These are phyloP conservation scores for Talaromyces sp. DNA, from an alignment of 2,329 filamentous ascomycete genomes.

Conservation along the genomic window DNA sequence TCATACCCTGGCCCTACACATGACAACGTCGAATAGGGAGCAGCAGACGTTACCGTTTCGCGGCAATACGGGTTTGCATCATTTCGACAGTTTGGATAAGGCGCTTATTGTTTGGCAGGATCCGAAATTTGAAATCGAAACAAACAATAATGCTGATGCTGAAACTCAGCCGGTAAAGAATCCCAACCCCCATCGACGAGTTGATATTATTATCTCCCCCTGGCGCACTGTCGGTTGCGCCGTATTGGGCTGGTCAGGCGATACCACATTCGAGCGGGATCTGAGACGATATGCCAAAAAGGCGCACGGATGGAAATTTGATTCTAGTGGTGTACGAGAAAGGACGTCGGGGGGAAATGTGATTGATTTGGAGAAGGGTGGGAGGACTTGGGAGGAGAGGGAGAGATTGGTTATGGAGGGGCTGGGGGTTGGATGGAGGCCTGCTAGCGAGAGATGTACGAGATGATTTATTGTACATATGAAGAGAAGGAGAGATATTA, in stretches of 20 bases:
- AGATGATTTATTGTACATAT: conserved; percentile 38
- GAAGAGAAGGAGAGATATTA: neutral
- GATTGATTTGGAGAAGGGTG: conserved; percentile 60
- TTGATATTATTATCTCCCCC: conserved; percentile 87
- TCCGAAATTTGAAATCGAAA: conserved; percentile 46
- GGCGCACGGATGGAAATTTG: conserved; percentile 74
- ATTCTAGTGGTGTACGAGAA: conserved; percentile 79
- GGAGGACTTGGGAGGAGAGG: conserved; percentile 62
- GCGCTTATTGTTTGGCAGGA: conserved; percentile 90
- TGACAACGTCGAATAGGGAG: conserved; percentile 66
- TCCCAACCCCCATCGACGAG: conserved; percentile 72
- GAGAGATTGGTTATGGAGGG: conserved; percentile 78
- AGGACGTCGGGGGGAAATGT: conserved; percentile 63
- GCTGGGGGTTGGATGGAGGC: conserved; percentile 65
- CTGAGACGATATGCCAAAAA: conserved; percentile 74
- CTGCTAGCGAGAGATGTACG: conserved; percentile 66
- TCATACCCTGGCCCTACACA: conserved; percentile 71
- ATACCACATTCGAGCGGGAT: conserved; percentile 86
- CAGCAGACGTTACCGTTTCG: conserved; percentile 62
- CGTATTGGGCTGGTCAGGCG: conserved; percentile 82
- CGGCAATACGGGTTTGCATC: conserved; percentile 47
- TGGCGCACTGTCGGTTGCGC: conserved; percentile 90
- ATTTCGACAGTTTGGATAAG: conserved; percentile 88
- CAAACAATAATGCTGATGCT: conserved; percentile 5
- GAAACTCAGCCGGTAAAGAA: conserved; percentile 48